Conservation (phyloP, 257 asterid species). For the Apocynum venetum region DNA sequence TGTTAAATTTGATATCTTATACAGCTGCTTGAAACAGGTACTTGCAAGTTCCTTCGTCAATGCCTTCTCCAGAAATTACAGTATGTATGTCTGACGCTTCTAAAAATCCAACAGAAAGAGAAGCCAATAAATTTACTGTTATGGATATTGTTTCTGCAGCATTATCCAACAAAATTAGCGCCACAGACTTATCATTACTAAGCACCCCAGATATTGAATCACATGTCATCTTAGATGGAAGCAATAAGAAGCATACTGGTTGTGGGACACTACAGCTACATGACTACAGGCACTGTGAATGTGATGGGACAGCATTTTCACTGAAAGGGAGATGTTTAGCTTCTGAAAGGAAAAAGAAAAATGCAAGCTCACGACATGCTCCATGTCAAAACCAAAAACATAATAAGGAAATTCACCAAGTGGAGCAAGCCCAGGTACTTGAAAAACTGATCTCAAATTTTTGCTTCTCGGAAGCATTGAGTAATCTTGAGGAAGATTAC, state of each 20-base stretch:
- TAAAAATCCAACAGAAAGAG: slow-evolving; percentile 9
- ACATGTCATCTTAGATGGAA: slow-evolving; percentile 18
- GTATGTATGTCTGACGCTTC: slow-evolving; percentile 29
- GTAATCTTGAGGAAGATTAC: slow-evolving; percentile 44
- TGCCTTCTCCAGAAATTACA: slow-evolving; percentile 23
- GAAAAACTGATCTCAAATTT: slow-evolving; percentile 70
- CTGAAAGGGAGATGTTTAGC: slow-evolving; percentile 22
- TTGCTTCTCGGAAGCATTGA: slow-evolving; percentile 59
- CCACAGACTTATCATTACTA: slow-evolving; percentile 23
- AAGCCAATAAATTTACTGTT: slow-evolving; percentile 22
- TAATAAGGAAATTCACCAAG: slow-evolving; percentile 35
- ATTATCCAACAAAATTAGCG: slow-evolving; percentile 39
- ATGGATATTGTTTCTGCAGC: slow-evolving; percentile 42
- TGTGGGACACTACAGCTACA: slow-evolving; percentile 24
- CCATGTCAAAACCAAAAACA: slow-evolving; percentile 26
- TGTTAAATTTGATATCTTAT: background rate
- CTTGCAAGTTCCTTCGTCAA: slow-evolving; percentile 18
- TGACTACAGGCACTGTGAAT: slow-evolving; percentile 16
- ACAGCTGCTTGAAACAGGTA: slow-evolving; percentile 30
- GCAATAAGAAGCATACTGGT: slow-evolving; percentile 17
- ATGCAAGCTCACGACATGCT: slow-evolving; percentile 31
- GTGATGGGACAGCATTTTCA: slow-evolving; percentile 17
- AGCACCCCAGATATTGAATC: slow-evolving; percentile 23
- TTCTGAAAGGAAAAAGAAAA: slow-evolving; percentile 27
- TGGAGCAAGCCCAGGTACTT: slow-evolving; percentile 50